These are phyloP conservation scores for Auriculariales sp. DNA, from an alignment of 768 basidiomycete genomes.

Conservation along the genomic window DNA sequence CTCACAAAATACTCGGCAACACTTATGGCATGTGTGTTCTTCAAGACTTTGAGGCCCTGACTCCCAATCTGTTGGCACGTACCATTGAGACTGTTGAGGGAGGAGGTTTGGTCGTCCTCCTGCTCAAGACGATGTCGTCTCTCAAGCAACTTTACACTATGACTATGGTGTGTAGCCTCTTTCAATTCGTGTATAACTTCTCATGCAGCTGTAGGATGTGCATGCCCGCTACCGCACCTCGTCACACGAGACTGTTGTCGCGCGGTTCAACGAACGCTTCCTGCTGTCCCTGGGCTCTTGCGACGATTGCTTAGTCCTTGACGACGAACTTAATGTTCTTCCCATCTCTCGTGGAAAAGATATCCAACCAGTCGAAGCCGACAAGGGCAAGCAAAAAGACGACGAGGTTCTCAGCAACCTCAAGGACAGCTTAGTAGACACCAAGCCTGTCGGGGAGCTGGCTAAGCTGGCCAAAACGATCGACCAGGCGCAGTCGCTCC, in stretches of 20 bases:
- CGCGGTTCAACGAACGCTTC: slow-evolving; percentile 97
- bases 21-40: slow-evolving; percentile 95
- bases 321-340: slow-evolving; percentile 95
- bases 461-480: slow-evolving; percentile 82
- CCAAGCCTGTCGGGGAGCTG: slow-evolving; percentile 78
- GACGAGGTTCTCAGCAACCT: slow-evolving; percentile 64
- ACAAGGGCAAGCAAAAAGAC: slow-evolving; percentile 30
- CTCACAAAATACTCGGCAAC: slow-evolving; percentile 90
- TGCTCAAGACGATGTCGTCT: slow-evolving; percentile 92
- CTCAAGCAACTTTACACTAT: slow-evolving; percentile 84
- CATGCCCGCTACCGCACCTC: slow-evolving; percentile 89
- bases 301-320: slow-evolving; percentile 82
- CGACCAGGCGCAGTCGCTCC: slow-evolving; percentile 78
- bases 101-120: slow-evolving; percentile 73
- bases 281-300: slow-evolving; percentile 93
- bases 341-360: slow-evolving; percentile 93
- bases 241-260: slow-evolving; percentile 75
- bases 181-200: slow-evolving; percentile 17
- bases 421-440: slow-evolving; percentile 62
- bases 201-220: slow-evolving; percentile 54
- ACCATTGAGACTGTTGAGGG: slow-evolving; percentile 99
- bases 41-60: slow-evolving; percentile 97
- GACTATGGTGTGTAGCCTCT: slow-evolving; percentile 41
- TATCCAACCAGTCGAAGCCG: slow-evolving; percentile 47
- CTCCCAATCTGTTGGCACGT: slow-evolving; percentile 89